Conservation (phyloP, 2,329 filamentous ascomycete species). For the Verticillium longisporum region DNA sequence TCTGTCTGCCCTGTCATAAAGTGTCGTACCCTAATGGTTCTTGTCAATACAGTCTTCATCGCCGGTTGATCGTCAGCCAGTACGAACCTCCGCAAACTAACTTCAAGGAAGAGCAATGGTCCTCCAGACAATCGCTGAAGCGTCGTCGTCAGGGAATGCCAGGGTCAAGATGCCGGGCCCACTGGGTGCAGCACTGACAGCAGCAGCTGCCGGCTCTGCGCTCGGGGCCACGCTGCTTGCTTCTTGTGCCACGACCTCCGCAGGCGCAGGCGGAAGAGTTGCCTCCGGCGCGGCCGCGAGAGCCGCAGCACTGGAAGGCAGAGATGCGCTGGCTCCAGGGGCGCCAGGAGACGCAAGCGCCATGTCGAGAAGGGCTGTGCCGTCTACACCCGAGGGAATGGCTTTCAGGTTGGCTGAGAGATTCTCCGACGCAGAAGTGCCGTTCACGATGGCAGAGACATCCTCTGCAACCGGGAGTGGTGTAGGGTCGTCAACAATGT, state of each 20-base stretch:
- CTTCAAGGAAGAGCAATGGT: neutral
- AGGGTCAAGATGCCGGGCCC: neutral
- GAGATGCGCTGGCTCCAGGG: neutral
- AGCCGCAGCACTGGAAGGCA: neutral
- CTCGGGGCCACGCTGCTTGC: neutral
- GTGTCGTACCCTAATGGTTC: neutral
- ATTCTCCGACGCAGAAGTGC: neutral
- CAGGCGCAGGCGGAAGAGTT: neutral
- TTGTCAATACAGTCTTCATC: neutral
- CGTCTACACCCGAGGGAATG: neutral
- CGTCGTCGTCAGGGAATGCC: neutral
- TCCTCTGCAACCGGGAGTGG: neutral
- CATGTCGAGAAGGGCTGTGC: neutral
- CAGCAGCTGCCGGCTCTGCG: neutral
- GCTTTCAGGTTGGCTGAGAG: neutral
- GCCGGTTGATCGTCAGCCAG: neutral
- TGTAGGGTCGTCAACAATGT: constrained; percentile 6
- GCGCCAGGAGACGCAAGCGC: neutral
- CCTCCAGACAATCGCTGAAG: neutral
- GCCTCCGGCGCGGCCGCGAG: neutral
- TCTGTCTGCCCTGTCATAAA: neutral
- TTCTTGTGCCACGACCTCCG: neutral
- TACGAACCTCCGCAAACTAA: neutral
- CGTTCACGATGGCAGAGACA: neutral
- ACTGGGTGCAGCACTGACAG: neutral